Base-by-base conservation (phyloP, 805 yeast genomes). In the Ogataea chonburiensis region DNA sequence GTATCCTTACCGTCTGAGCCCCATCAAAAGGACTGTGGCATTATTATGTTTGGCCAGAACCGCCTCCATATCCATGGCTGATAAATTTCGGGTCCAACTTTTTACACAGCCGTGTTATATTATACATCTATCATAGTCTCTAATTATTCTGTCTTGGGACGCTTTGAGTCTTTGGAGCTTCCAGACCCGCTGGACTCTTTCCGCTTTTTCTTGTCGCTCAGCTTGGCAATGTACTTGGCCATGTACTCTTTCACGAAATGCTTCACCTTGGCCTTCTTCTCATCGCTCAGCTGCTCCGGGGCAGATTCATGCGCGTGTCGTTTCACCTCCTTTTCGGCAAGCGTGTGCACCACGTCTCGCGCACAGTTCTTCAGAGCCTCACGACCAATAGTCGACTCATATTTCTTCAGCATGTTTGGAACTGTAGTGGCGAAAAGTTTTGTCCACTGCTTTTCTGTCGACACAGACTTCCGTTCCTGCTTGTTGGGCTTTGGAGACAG, bases 21-120 rank as follows among this genome's bases (percentile, higher is more conserved):
- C 97, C 96, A 88, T 86, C 38, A 88, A 62, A 17, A 88, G 69
- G 29, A 88, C 79, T 24, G 88, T 83, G n/a, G 94, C 95, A 55
- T 78, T 81, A 24, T 80, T 70, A 43, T 75, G 82, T 19, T 64
- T 63, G 4, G 68, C 61, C n/a, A 56, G 46, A 16, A 48, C 48
- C 13, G 47, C 45, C 29, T 47, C 55, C 15, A 44, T 45, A 23
- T 47, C 53, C 28, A 48, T 39, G 24, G 7, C 18, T 43, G 21
- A 47, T 41, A 11, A 23, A 18, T 27, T 38, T 32, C 28, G 31
- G 16, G 24, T 34, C 39, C 39, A 15, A 8, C 11, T 18, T 23
- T 5, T 28, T 9, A 9, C 13, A 7, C 16, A 24, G 22, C 18
- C 12, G n/a, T 17, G 12, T 13, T 20, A 20, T 38, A 38, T 17